These are phyloP conservation scores for Hypsizygus marmoreus DNA, from an alignment of 768 basidiomycete species.

Conservation along the genomic window DNA sequence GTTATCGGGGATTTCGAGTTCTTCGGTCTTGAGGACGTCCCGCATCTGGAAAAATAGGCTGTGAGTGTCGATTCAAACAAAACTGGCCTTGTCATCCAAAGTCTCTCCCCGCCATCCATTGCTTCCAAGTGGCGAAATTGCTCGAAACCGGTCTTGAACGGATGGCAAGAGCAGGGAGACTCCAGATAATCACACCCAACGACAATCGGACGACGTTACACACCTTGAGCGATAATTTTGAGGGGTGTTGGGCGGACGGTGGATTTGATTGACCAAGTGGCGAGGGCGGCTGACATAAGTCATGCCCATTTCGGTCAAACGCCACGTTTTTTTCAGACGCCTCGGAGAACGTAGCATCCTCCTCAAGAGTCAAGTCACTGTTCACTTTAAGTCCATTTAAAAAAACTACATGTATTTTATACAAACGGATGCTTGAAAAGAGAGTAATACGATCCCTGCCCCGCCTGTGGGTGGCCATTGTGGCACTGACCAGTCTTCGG, in stretches of 20 bases:
- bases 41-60: constrained; percentile 64
- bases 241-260: constrained; percentile 31
- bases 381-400: too few relatives aligned
- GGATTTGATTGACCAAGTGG: constrained; percentile 19
- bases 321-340: not conserved
- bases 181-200: constrained; percentile 17
- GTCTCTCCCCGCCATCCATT: constrained; percentile 25
- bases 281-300: constrained; percentile 38
- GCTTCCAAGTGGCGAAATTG: constrained; percentile 15
- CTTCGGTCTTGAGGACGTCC: constrained; percentile 92
- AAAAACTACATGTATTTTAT: too few relatives aligned
- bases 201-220: constrained; percentile 22
- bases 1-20: constrained; percentile 83
- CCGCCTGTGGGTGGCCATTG: too few relatives aligned
- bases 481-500: constrained; percentile 3
- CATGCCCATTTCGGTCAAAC: constrained; percentile 10
- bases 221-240: constrained; percentile 45
- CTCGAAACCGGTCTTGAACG: constrained; percentile 24
- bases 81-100: too few relatives aligned
- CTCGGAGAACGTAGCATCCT: too few relatives aligned
- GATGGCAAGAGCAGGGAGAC: constrained; percentile 10
- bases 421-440: too few relatives aligned
- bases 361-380: too few relatives aligned
- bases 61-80: constrained; percentile 41
- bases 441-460: too few relatives aligned